phyloP scores from a whole-genome alignment of 306 rosid species.

The Dryas drummondii region DNA sequence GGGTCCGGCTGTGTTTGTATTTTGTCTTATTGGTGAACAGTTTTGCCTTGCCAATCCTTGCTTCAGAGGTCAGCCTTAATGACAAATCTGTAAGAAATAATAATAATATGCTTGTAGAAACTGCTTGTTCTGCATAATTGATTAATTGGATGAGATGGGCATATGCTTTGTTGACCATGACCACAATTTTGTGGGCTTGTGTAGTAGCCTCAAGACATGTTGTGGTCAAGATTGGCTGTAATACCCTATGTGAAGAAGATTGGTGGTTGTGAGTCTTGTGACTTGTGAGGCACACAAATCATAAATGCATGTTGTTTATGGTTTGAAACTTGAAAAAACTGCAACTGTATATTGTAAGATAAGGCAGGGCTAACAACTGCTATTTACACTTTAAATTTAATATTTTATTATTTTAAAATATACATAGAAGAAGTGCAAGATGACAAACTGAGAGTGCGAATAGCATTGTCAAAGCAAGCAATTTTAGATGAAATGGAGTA shows the following conservation, averaged over 20 bases:
- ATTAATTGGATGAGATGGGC: not conserved
- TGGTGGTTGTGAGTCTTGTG: constrained; percentile 15
- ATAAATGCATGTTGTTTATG: not conserved
- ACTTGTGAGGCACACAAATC: constrained; percentile 18
- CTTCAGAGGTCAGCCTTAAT: too few relatives aligned
- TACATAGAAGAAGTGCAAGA: too few relatives aligned
- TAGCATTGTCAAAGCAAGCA: too few relatives aligned
- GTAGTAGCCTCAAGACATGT: constrained; percentile 17
- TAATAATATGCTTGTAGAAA: not conserved
- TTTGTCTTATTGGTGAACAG: constrained; percentile 1
- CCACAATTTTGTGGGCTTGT: constrained; percentile 33
- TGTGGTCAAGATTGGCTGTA: constrained; percentile 35
- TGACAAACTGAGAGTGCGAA: too few relatives aligned
- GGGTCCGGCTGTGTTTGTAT: constrained; percentile 18
- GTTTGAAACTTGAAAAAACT: not conserved
- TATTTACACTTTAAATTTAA: too few relatives aligned
- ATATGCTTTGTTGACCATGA: constrained; percentile 25
- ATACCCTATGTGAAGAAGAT: not conserved
- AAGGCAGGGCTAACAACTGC: too few relatives aligned
- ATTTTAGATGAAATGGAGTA: too few relatives aligned
- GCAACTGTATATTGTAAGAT: too few relatives aligned
- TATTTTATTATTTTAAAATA: too few relatives aligned
- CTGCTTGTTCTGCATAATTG: not conserved
- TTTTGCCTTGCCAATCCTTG: too few relatives aligned
- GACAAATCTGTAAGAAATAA: too few relatives aligned